phyloP scores from a whole-genome alignment of 805 yeast genomes.

The Monosporozyma yasuniensis region DNA sequence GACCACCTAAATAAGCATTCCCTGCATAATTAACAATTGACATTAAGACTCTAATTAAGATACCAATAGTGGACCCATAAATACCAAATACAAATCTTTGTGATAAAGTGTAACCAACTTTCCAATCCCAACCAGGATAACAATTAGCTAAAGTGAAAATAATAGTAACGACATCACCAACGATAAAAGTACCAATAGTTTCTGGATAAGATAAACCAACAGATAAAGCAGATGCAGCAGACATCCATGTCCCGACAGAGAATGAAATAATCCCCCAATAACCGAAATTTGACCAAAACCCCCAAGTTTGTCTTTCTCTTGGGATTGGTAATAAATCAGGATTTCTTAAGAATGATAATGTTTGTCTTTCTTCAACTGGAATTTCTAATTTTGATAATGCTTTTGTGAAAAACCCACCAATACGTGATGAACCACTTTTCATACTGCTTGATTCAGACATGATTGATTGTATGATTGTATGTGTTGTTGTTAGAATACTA shows the following conservation, averaged over 20 bases:
- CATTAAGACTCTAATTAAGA: constrained; percentile 35
- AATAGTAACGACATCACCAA: constrained; percentile 41
- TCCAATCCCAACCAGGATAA: constrained; percentile 41
- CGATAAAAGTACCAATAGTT: constrained; percentile 36
- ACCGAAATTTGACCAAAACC: constrained; percentile 33
- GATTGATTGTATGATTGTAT: neutral
- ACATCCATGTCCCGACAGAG: constrained; percentile 38
- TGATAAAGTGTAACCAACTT: constrained; percentile 39
- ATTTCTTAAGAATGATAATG: constrained; percentile 27
- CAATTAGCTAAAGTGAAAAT: constrained; percentile 38
- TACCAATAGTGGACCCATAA: constrained; percentile 36
- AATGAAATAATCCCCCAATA: constrained; percentile 41
- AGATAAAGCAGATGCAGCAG: constrained; percentile 37
- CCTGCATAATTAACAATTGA: constrained; percentile 42
- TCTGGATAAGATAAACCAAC: constrained; percentile 40
- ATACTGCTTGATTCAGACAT: neutral
- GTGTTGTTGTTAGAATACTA: too few species aligned
- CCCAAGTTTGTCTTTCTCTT: constrained; percentile 30
- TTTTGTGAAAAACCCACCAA: neutral
- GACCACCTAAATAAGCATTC: constrained; percentile 39
- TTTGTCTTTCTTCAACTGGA: constrained; percentile 26
- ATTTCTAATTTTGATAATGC: constrained; percentile 18
- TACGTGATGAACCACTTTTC: neutral
- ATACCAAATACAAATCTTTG: constrained; percentile 42
- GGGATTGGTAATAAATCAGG: constrained; percentile 30